Evolutionary conservation across 2,329 filamentous ascomycete genomes (phyloP), one percentile per base, ranked within the genome.

Genomic region (Sarocladiaceae sp.): DNA sequence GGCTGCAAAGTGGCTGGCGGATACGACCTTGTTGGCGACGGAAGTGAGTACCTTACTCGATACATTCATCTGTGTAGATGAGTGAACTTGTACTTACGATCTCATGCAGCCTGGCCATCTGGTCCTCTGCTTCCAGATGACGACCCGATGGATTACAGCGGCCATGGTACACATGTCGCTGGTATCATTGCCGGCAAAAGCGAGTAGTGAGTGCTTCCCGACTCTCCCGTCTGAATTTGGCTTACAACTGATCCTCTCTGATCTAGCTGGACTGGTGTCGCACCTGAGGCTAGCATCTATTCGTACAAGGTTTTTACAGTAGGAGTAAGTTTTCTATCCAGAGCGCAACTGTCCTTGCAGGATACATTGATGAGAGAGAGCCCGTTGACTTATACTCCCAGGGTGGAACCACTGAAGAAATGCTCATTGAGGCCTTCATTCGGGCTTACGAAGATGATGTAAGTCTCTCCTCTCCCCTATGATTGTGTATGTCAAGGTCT

Each of bases 371-470:
- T 13, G n/a, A n/a, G n/a, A n/a, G n/a, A 18, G n/a, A 54, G 53
- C 17, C 44, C 25, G 23, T 44, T 17, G 15, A 36, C 33, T 36
- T 36, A 12, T 36, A n/a, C 33, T 8, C 8, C 5, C 6, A 36
- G 18, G 33, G 7, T 17, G 33, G 33, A 6, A 36, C 33, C 15
- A 20, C 11, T n/a, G 40, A 44, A n/a, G 40, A 44, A n/a, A 44
- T 59, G 7, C 47, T 70, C 20, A 67, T 72, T 6, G 66, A 67
- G 4, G 65, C 64, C 1, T 70, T 69, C 50, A 59, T 71, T 7
- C 53, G 52, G 35, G 70, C 70, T 2, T 69, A 65, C 48, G 58
- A 64, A 5, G 63, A 67, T 20, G 67, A 64, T 1, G 65, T 64
- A 53, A 40, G 58, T 55, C 22, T 28, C 20, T 49, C 36, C 23